Evolutionary conservation across 441 rosid species (phyloP).

Genomic region (Croton setiger): DNA sequence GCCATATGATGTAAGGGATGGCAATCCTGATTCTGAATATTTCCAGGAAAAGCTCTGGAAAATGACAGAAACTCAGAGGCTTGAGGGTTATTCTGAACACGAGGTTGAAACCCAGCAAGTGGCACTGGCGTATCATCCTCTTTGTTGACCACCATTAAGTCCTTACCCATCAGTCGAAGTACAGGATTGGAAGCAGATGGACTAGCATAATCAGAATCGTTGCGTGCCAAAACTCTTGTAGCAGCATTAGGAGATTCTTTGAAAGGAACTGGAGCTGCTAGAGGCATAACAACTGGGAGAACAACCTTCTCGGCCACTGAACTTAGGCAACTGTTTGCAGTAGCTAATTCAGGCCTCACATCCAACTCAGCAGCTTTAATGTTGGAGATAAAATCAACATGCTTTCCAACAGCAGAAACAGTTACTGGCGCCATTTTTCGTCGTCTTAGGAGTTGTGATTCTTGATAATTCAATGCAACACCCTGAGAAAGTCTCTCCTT

Average conservation of each 20-base stretch:
- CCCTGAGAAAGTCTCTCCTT: slow-evolving; percentile 57
- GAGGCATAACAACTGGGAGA: slow-evolving; percentile 28
- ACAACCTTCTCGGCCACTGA: slow-evolving; percentile 36
- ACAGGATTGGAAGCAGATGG: slow-evolving; percentile 75
- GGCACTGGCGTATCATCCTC: slow-evolving; percentile 49
- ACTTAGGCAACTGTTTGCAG: slow-evolving; percentile 28
- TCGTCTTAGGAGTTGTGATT: slow-evolving; percentile 52
- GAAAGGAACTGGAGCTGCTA: slow-evolving; percentile 28
- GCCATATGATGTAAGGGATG: slow-evolving; percentile 24
- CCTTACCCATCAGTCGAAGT: slow-evolving; percentile 94
- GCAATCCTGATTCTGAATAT: slow-evolving; percentile 27
- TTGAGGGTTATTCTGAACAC: slow-evolving; percentile 26
- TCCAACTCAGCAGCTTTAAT: slow-evolving; percentile 28
- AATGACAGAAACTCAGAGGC: slow-evolving; percentile 33
- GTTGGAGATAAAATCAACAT: slow-evolving; percentile 23
- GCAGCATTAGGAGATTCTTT: slow-evolving; percentile 41
- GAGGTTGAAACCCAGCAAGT: slow-evolving; percentile 31
- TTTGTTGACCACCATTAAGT: slow-evolving; percentile 80
- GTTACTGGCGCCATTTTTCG: slow-evolving; percentile 45
- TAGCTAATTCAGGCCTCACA: slow-evolving; percentile 33
- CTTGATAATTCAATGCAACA: slow-evolving; percentile 42
- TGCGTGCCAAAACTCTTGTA: slow-evolving; percentile 29
- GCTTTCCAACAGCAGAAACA: slow-evolving; percentile 34
- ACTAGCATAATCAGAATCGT: slow-evolving; percentile 38
- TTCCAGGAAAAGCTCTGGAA: slow-evolving; percentile 28